phyloP scores from a whole-genome alignment of 2,329 filamentous ascomycete genomes.

The Sporothrix inflata region DNA sequence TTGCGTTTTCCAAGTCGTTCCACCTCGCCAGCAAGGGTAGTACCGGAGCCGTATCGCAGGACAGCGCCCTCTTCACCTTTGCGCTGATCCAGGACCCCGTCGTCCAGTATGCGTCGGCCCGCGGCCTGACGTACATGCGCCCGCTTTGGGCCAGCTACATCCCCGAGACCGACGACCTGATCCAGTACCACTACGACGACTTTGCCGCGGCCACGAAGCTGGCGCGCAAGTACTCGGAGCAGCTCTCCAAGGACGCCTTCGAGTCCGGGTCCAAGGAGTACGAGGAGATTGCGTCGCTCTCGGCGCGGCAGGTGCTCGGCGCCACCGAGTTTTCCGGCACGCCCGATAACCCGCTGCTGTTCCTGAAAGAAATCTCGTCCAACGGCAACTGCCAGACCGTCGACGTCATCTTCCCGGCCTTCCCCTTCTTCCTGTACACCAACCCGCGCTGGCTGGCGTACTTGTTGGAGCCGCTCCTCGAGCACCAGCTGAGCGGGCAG shows the following conservation, averaged over 20 bases:
- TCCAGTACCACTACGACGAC: constrained; percentile 75
- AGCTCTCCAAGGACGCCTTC: constrained; percentile 71
- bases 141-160: constrained; percentile 82
- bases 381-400: constrained; percentile 84
- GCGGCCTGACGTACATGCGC: constrained; percentile 75
- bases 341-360: constrained; percentile 70
- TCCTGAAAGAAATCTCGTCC: constrained; percentile 82
- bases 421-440: constrained; percentile 83
- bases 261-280: constrained; percentile 74
- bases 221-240: constrained; percentile 70
- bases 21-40: constrained; percentile 41
- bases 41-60: constrained; percentile 43
- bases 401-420: constrained; percentile 82
- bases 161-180: constrained; percentile 58
- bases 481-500: constrained; percentile 78
- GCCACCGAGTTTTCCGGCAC: constrained; percentile 75
- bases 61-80: constrained; percentile 72
- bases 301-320: constrained; percentile 76
- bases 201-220: constrained; percentile 64
- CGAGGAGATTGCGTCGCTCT: constrained; percentile 75
- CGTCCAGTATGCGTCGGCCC: constrained; percentile 74
- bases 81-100: constrained; percentile 77
- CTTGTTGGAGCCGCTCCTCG: constrained; percentile 74
- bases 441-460: constrained; percentile 80
- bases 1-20: constrained; percentile 74